Conservation (phyloP, 140 eudicot genomes). For the Flaveria floridana region DNA sequence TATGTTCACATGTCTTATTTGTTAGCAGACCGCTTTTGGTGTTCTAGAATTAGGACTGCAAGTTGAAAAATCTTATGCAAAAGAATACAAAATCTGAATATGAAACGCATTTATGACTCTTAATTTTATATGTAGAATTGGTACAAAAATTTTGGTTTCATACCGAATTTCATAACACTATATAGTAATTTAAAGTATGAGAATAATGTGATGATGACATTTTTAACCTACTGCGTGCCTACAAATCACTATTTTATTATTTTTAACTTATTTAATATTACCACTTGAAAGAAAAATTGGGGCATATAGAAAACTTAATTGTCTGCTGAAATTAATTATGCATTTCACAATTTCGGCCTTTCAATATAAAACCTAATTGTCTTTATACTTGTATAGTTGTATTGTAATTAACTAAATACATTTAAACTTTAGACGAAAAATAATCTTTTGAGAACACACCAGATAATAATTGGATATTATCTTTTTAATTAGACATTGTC, state of each 20-base stretch:
- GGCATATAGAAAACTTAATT: not conserved
- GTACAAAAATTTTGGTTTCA: conserved; percentile 35
- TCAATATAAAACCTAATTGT: not conserved
- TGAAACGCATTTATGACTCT: conserved; percentile 11
- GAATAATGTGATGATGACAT: conserved; percentile 44
- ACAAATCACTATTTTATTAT: not conserved
- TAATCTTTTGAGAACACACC: not conserved
- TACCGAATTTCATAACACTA: conserved; percentile 20
- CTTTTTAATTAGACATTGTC: not conserved
- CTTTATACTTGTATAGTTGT: too few species aligned
- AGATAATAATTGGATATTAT: not conserved
- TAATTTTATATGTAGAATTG: conserved; percentile 10
- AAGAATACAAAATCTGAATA: conserved; percentile 12
- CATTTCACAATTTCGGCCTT: not conserved
- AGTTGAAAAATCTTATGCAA: conserved; percentile 22
- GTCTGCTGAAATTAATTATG: conserved; percentile 6
- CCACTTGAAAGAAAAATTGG: conserved; percentile 1
- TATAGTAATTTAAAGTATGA: conserved; percentile 11
- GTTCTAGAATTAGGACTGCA: conserved; percentile 16
- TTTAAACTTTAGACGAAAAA: not conserved
- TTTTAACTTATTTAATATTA: not conserved
- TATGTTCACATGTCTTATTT: not conserved
- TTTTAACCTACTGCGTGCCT: conserved; percentile 33
- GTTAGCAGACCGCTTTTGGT: not conserved
- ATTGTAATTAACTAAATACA: too few species aligned